phyloP scores from a whole-genome alignment of 2,329 filamentous ascomycete genomes.

The Aspergillus brunneoviolaceus region DNA sequence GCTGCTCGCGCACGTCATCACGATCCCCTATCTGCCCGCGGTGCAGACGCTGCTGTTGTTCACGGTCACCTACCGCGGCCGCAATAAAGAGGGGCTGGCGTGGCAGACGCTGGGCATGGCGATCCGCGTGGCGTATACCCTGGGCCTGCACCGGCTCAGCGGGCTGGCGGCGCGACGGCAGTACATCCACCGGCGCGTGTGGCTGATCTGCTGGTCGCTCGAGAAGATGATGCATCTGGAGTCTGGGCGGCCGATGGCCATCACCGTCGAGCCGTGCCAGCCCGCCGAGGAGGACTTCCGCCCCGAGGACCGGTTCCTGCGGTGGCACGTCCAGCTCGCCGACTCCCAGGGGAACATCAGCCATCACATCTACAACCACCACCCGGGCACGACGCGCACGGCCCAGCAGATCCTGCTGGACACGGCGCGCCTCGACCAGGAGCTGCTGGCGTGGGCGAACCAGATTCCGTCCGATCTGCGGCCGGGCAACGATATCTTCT shows the following conservation, averaged over 20 bases:
- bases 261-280: constrained; percentile 3
- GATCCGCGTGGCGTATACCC: constrained; percentile 16
- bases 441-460: constrained; percentile 12
- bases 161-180: not conserved
- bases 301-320: constrained; percentile 1
- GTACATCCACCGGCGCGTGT: constrained; percentile 7
- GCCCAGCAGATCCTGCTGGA: constrained; percentile 16
- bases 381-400: not conserved
- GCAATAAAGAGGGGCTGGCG: constrained; percentile 15
- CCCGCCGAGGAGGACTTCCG: not conserved
- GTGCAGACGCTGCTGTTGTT: constrained; percentile 15
- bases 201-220: constrained; percentile 15
- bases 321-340: constrained; percentile 13
- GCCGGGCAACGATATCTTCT: constrained; percentile 15
- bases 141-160: constrained; percentile 12
- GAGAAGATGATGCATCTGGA: constrained; percentile 18
- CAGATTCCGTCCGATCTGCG: constrained; percentile 9
- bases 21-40: constrained; percentile 14
- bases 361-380: constrained; percentile 15
- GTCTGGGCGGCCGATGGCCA: constrained; percentile 11
- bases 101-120: constrained; percentile 18
- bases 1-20: constrained; percentile 13
- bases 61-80: constrained; percentile 12
- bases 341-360: constrained; percentile 17
- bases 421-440: constrained; percentile 14